Evolutionary conservation across 768 basidiomycete genomes (phyloP).

Genomic region (Pisolithus tinctorius): DNA sequence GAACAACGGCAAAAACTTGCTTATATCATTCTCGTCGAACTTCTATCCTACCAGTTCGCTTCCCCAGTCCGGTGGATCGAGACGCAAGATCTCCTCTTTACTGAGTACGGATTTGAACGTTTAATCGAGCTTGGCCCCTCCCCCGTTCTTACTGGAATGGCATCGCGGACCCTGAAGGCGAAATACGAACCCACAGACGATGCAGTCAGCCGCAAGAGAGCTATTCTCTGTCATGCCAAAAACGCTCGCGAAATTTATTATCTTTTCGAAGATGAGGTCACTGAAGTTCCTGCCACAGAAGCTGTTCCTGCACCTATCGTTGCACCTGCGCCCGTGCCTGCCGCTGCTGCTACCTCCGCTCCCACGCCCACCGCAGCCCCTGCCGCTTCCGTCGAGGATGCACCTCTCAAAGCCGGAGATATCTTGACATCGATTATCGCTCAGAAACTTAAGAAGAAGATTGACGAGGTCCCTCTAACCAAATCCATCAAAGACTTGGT

Average conservation of each 20-base stretch:
- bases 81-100: slow-evolving; percentile 94
- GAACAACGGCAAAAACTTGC: slow-evolving; percentile 90
- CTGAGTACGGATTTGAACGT: slow-evolving; percentile 80
- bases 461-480: slow-evolving; percentile 80
- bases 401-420: slow-evolving; percentile 85
- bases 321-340: slow-evolving; percentile 34
- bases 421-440: slow-evolving; percentile 85
- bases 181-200: slow-evolving; percentile 92
- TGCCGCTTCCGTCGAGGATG: slow-evolving; percentile 78
- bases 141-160: slow-evolving; percentile 95
- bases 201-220: slow-evolving; percentile 68
- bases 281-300: slow-evolving; percentile 34
- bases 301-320: slow-evolving; percentile 28
- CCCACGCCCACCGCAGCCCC: slow-evolving; percentile 50
- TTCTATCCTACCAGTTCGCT: slow-evolving; percentile 96
- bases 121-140: slow-evolving; percentile 95
- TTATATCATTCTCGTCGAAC: slow-evolving; percentile 93
- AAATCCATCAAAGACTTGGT: slow-evolving; percentile 99
- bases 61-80: slow-evolving; percentile 99
- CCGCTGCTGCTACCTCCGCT: slow-evolving; percentile 33
- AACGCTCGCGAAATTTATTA: slow-evolving; percentile 97
- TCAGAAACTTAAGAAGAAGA: slow-evolving; percentile 95
- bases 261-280: slow-evolving; percentile 83
- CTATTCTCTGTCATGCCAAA: slow-evolving; percentile 91
- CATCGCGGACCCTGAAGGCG: slow-evolving; percentile 79